Conservation (phyloP, 768 basidiomycete genomes). For the Termitomyces sp. region DNA sequence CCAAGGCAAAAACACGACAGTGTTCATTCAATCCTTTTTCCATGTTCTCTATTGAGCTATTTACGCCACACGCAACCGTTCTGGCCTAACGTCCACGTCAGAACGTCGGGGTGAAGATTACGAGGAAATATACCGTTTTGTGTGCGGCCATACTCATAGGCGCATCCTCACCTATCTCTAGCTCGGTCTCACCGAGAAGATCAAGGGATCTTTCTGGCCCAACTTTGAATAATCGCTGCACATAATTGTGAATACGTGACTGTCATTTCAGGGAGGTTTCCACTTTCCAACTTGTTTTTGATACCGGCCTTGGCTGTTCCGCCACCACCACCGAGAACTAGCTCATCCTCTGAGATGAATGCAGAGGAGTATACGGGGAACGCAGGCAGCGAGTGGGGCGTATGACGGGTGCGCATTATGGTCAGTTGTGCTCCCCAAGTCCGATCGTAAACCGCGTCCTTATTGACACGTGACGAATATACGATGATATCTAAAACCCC, state of each 20-base stretch:
- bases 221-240: conserved; percentile 66
- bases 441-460: neutral
- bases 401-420: conserved; percentile 76
- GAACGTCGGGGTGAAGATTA: neutral
- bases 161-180: conserved; percentile 81
- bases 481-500: neutral
- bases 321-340: conserved; percentile 88
- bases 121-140: conserved; percentile 38
- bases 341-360: conserved; percentile 64
- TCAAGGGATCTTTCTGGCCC: conserved; percentile 46
- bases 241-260: neutral
- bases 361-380: conserved; percentile 90
- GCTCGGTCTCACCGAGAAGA: conserved; percentile 62
- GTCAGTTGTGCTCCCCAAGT: neutral
- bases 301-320: conserved; percentile 85
- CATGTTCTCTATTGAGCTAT: conserved; percentile 63
- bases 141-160: conserved; percentile 93
- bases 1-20: conserved; percentile 65
- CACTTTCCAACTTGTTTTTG: conserved; percentile 86
- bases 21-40: conserved; percentile 74
- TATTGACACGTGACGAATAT: conserved; percentile 11
- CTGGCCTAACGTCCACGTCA: conserved; percentile 27
- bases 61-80: conserved; percentile 80
- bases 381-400: conserved; percentile 63
- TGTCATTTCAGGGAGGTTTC: neutral